Conservation (phyloP, 2,329 filamentous ascomycete species). For the Cadophora luteo-olivacea region DNA sequence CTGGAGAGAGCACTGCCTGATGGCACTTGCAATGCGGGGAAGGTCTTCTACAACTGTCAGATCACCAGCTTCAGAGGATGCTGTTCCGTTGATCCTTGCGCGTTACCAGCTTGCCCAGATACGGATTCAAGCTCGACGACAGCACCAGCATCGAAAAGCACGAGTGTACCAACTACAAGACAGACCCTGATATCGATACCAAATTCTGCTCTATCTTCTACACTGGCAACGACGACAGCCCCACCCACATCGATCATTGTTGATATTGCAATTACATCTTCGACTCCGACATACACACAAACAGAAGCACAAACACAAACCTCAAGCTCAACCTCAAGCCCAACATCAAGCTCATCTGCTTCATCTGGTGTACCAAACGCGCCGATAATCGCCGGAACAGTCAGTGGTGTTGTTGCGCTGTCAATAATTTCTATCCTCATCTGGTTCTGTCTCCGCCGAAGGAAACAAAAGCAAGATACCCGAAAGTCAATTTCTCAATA, state of each 20-base stretch:
- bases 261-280: background rate
- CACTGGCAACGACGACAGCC: conserved; percentile 29
- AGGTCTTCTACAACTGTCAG: conserved; percentile 49
- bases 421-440: conserved; percentile 30
- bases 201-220: conserved; percentile 30
- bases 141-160: background rate
- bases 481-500: conserved; percentile 18
- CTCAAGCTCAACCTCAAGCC: background rate
- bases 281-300: background rate
- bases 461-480: conserved; percentile 23
- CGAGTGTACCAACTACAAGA: background rate
- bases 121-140: conserved; percentile 20
- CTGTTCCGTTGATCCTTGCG: conserved; percentile 54
- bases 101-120: conserved; percentile 43
- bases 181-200: conserved; percentile 5
- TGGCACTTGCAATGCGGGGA: conserved; percentile 18
- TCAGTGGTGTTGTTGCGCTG: conserved; percentile 28
- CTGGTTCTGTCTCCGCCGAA: conserved; percentile 34
- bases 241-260: conserved; percentile 37
- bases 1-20: conserved; percentile 15
- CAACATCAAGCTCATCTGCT: background rate
- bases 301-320: background rate
- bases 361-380: conserved; percentile 7
- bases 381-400: conserved; percentile 36
- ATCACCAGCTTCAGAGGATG: conserved; percentile 51